A percentile compares a stretch with the other conserved stretches of the same genome.
Evolutionary conservation across 2,329 filamentous ascomycete species (phyloP).

Genomic region (Aspergillus sojae): DNA sequence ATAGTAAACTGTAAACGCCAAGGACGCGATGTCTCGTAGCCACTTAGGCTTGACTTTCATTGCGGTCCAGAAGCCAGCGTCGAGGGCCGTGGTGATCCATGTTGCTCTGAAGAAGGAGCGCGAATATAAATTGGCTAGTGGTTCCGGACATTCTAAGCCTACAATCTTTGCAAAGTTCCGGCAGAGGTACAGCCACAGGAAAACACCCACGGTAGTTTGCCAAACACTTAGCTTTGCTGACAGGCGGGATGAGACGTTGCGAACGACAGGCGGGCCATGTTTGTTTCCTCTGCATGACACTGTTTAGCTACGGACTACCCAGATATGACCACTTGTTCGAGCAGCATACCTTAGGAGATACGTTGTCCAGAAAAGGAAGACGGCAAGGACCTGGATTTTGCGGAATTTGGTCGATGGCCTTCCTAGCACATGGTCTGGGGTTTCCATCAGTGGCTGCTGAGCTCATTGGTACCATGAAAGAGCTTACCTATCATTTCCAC

Average conservation of each 20-base stretch:
- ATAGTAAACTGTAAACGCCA: slow-evolving; percentile 88
- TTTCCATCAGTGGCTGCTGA: slow-evolving; percentile 5
- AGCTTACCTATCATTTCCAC: slow-evolving; percentile 37
- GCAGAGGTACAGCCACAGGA: slow-evolving; percentile 87
- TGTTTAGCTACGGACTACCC: neutral
- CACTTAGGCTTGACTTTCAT: slow-evolving; percentile 86
- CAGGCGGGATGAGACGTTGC: slow-evolving; percentile 67
- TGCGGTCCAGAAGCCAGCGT: slow-evolving; percentile 97
- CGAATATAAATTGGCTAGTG: slow-evolving; percentile 90
- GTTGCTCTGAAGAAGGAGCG: slow-evolving; percentile 92
- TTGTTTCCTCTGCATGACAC: slow-evolving; percentile 67
- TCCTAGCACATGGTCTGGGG: slow-evolving; percentile 81
- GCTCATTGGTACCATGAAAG: neutral
- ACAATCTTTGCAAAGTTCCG: slow-evolving; percentile 94
- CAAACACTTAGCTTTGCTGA: slow-evolving; percentile 76
- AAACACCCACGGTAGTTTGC: slow-evolving; percentile 84
- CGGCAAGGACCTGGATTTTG: slow-evolving; percentile 87
- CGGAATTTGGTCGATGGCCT: slow-evolving; percentile 88
- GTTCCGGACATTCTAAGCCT: slow-evolving; percentile 88
- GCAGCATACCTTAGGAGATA: slow-evolving; percentile 73
- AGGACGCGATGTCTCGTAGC: slow-evolving; percentile 77
- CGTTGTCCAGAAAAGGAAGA: slow-evolving; percentile 86
- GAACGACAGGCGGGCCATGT: slow-evolving; percentile 68
- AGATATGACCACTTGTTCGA: neutral
- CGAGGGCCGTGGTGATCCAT: slow-evolving; percentile 91